These are phyloP conservation scores for Gossypium bickii DNA, from an alignment of 345 rosid genomes.

Conservation along the genomic window DNA sequence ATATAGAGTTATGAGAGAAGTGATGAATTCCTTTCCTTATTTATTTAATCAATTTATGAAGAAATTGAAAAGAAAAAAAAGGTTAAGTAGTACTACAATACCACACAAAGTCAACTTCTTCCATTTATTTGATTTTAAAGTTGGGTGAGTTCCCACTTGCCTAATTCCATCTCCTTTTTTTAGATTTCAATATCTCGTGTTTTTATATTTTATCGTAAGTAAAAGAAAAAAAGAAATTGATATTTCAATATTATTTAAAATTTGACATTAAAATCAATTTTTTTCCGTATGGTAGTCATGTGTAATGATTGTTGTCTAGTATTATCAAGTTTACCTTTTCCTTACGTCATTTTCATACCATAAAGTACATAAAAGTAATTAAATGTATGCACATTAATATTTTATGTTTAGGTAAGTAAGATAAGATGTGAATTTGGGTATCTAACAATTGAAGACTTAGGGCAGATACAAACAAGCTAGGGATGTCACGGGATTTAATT, in stretches of 20 bases:
- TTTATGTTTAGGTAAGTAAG: neutral
- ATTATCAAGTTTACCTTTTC: no score
- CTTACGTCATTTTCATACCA: constrained; percentile 16
- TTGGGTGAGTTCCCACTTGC: constrained; percentile 36
- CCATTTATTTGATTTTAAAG: constrained; percentile 11
- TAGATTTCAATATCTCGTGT: neutral
- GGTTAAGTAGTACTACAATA: neutral
- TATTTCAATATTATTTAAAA: no score
- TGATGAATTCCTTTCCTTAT: neutral
- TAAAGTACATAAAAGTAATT: neutral
- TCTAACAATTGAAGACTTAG: neutral
- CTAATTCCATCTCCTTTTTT: constrained; percentile 15
- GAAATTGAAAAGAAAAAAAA: neutral
- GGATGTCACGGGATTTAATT: constrained; percentile 19
- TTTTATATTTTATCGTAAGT: no score
- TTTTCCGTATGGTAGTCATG: no score
- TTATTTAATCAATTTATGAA: neutral
- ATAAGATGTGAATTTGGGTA: neutral
- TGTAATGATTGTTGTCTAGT: no score
- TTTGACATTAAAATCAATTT: no score
- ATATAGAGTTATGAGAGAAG: constrained; percentile 20
- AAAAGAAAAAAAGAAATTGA: no score
- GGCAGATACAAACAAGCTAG: constrained; percentile 3
- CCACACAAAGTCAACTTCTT: constrained; percentile 34
- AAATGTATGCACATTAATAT: neutral